Evolutionary conservation across 768 basidiomycete species (phyloP).

Genomic region (Boletus patriciae): DNA sequence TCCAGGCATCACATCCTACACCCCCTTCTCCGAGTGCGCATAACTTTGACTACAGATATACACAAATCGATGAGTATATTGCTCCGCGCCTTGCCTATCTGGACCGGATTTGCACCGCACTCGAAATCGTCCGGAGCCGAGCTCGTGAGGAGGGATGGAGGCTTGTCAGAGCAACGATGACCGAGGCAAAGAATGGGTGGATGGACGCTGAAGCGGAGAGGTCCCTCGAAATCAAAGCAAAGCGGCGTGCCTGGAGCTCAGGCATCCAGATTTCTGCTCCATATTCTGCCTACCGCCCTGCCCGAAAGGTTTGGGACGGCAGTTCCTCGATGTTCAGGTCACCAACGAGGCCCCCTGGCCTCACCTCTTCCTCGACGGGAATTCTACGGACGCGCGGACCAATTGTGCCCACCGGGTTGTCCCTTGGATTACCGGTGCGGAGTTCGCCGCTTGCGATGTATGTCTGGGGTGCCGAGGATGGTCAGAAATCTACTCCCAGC

Average conservation of each 20-base stretch:
- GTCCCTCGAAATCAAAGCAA: constrained; percentile 56
- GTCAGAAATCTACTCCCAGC: constrained; percentile 20
- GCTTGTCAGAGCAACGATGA: constrained; percentile 35
- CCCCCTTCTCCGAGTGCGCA: constrained; percentile 10
- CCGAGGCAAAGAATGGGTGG: constrained; percentile 27
- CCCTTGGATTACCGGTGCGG: constrained; percentile 49
- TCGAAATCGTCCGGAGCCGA: constrained; percentile 44
- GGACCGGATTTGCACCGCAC: constrained; percentile 41
- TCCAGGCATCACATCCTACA: neutral
- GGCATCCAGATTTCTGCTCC: constrained; percentile 42
- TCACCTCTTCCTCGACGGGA: constrained; percentile 4
- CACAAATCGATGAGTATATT: constrained; percentile 14
- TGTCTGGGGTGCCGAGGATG: constrained; percentile 42
- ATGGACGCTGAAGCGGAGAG: constrained; percentile 27
- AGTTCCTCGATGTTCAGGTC: neutral
- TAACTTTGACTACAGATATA: constrained; percentile 1
- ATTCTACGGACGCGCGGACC: constrained; percentile 12
- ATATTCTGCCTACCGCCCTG: constrained; percentile 10
- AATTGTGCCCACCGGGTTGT: constrained; percentile 38
- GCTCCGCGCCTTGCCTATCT: constrained; percentile 24
- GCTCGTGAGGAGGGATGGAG: constrained; percentile 40
- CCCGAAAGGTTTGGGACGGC: constrained; percentile 21
- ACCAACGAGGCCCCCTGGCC: constrained; percentile 22
- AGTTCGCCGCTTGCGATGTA: constrained; percentile 51
- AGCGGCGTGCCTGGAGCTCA: constrained; percentile 68